Base-by-base conservation (phyloP, 2,329 filamentous ascomycete species). In the Apiospora saccharicola region DNA sequence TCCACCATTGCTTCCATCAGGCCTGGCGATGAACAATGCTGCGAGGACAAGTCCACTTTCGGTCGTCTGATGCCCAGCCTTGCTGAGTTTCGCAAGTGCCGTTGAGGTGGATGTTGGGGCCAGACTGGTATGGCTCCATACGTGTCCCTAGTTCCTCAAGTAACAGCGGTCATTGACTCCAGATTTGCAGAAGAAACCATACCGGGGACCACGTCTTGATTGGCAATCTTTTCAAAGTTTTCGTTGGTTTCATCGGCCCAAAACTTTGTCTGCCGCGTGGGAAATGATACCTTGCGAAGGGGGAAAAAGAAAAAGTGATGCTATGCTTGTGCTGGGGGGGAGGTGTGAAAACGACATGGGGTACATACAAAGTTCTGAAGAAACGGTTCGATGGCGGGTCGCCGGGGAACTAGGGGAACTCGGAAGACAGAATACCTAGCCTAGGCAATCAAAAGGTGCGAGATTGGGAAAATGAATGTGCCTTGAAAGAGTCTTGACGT, bases 341-440 rank as follows among this genome's bases (percentile, higher is more conserved):
- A 64, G 34, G 30, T 22, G 44, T 22, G 6, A 44, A 68, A 68
- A 46, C 43, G 67, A 68, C 67, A 68, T 68, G 67, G 67, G 67
- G 49, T 53, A 70, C 49, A 70, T 53, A 70, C 49, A 70, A 57
- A 70, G 46, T 53, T 57, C 49, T 41, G 13, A 37, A n/a, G n/a
- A 41, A 43, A 70, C 24, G 37, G 69, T 67, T 71, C 69, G 34
- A 61, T 53, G 53, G 76, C 76, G 76, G 76, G 76, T 77, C 76
- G 71, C 74, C 74, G 73, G 74, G 73, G 72, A 68, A 74, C 76
- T 78, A 79, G 77, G 77, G 77, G 77, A 78, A 78, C 76, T 73
- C 77, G 77, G 77, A 77, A 78, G 72, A 71, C 68, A 68, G 47
- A 74, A 68, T 68, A 24, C 24, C 67, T 68, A 68, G 67, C 43